Conservation (phyloP, 1,139 yeast species). For the Yamadazyma siamensis region DNA sequence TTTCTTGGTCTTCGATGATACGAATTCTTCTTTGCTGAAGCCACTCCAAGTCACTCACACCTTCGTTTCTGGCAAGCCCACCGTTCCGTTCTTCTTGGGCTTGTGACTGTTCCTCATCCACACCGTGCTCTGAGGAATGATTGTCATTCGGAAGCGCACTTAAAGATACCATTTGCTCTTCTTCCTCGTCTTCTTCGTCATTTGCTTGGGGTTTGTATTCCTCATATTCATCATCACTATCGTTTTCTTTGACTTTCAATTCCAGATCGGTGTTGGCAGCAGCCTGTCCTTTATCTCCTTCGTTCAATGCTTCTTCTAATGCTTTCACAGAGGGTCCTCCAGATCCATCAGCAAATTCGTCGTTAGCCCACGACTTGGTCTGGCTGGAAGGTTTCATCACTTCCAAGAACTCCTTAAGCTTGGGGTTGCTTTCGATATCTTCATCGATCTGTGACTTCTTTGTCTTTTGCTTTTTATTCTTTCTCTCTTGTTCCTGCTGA, state of each 20-base stretch:
- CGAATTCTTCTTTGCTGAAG: constrained; percentile 71
- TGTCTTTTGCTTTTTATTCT: constrained; percentile 21
- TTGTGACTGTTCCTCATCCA: constrained; percentile 12
- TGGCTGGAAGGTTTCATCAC: constrained; percentile 75
- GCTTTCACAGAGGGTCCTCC: constrained; percentile 49
- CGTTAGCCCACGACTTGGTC: constrained; percentile 74
- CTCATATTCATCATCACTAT: constrained; percentile 68
- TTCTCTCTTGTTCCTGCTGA: constrained; percentile 42
- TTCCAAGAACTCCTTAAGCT: constrained; percentile 74
- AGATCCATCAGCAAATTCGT: constrained; percentile 51
- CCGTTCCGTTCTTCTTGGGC: constrained; percentile 12
- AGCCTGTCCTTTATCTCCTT: constrained; percentile 16
- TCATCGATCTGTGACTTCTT: constrained; percentile 43
- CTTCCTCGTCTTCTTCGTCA: constrained; percentile 15
- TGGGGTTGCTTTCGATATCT: constrained; percentile 61
- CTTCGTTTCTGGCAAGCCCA: constrained; percentile 45
- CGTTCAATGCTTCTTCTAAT: constrained; percentile 37
- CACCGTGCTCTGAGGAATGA: constrained; percentile 18
- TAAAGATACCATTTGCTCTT: too few relatives aligned
- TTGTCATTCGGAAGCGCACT: too few relatives aligned
- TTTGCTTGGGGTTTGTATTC: constrained; percentile 42
- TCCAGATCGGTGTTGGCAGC: constrained; percentile 5
- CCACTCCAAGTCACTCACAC: constrained; percentile 85
- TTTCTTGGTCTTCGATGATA: constrained; percentile 52
- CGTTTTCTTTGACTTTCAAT: constrained; percentile 37